Evolutionary conservation across 805 yeast species (phyloP).

Genomic region (Yarrowia hollandica): DNA sequence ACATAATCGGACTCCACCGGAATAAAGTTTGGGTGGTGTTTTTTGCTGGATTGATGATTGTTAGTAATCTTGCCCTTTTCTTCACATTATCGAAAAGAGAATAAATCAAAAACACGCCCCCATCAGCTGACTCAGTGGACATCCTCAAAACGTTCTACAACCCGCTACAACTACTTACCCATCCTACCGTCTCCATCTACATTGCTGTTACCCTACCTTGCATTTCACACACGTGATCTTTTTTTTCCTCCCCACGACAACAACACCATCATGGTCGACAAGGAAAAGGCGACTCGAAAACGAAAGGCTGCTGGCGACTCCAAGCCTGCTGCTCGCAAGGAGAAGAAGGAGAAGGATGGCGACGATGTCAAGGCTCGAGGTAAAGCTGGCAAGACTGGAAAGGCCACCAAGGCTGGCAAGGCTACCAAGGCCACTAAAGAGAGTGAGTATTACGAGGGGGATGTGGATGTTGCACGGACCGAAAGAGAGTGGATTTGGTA

Average conservation of each 20-base stretch:
- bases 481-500: no score
- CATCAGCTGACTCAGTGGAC: no score
- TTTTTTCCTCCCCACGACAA: not conserved
- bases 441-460: constrained; percentile 28
- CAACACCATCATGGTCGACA: constrained; percentile 21
- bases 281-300: constrained; percentile 25
- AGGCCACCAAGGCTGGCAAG: constrained; percentile 22
- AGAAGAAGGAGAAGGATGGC: constrained; percentile 32
- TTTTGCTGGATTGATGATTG: no score
- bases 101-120: no score
- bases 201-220: constrained; percentile 22
- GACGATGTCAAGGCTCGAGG: constrained; percentile 30
- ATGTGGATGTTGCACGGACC: no score
- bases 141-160: not conserved
- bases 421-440: constrained; percentile 14
- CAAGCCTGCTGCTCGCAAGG: constrained; percentile 33
- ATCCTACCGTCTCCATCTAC: not conserved
- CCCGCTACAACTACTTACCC: not conserved
- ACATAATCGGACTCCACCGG: no score
- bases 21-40: no score
- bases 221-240: constrained; percentile 21
- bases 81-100: no score
- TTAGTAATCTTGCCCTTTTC: no score
- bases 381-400: constrained; percentile 11
- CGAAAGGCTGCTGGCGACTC: constrained; percentile 19